Conservation (phyloP, 2,329 filamentous ascomycete genomes). For the Neonectria hederae region DNA sequence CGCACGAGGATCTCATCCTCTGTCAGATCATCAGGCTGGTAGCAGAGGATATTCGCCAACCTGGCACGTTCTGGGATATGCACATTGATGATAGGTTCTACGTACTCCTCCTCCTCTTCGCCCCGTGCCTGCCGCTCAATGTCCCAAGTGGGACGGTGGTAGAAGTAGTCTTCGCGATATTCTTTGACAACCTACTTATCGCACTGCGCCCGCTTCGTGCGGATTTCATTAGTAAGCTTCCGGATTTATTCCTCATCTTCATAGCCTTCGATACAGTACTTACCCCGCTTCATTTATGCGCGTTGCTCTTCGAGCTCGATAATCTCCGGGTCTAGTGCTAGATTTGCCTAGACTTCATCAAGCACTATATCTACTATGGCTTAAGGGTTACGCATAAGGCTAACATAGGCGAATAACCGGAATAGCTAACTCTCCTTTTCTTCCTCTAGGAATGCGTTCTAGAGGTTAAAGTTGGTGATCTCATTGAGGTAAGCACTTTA, state of each 20-base stretch:
- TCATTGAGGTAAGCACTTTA: not conserved
- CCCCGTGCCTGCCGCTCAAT: conserved; percentile 35
- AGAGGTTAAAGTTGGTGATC: not conserved
- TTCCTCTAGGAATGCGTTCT: not conserved
- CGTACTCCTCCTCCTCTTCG: conserved; percentile 35
- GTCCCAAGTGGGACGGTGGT: conserved; percentile 40
- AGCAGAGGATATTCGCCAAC: conserved; percentile 31
- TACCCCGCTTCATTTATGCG: too few species aligned
- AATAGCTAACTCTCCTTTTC: not conserved
- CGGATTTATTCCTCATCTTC: too few species aligned
- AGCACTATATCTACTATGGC: not conserved
- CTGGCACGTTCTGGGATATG: conserved; percentile 29
- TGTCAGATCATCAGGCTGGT: conserved; percentile 24
- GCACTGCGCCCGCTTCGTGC: conserved; percentile 16
- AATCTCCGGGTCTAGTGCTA: not conserved
- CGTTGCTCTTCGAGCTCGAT: not conserved
- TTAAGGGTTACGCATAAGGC: not conserved
- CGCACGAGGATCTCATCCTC: not conserved
- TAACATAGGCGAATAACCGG: not conserved
- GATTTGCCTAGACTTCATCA: not conserved
- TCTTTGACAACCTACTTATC: conserved; percentile 28
- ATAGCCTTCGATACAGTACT: too few species aligned
- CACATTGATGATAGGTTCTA: conserved; percentile 30
- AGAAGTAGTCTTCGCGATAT: conserved; percentile 44
- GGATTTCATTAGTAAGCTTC: too few species aligned